Base-by-base conservation (phyloP, 2,329 filamentous ascomycete genomes). In the Penicillium expansum region DNA sequence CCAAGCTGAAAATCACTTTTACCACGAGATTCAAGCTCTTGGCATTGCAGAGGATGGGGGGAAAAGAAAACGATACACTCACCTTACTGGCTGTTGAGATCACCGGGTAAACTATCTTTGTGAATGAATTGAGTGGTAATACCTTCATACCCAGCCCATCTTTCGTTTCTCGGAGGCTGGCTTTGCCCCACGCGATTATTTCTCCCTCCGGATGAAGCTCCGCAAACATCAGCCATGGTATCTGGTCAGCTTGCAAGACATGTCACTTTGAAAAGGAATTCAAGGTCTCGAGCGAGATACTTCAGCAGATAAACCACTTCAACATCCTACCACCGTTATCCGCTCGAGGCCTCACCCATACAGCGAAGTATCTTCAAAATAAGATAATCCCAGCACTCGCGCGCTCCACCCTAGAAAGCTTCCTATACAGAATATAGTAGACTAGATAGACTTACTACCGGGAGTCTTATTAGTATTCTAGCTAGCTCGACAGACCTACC, bases 81-180 rank as follows among this genome's bases (percentile, higher is more conserved):
- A n/a, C n/a, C n/a, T n/a, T n/a, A n/a, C n/a, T n/a, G n/a, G n/a
- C n/a, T n/a, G n/a, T n/a, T n/a, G n/a, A n/a, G n/a, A n/a, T n/a
- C n/a, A n/a, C n/a, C n/a, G n/a, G n/a, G n/a, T n/a, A n/a, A n/a
- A n/a, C n/a, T n/a, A n/a, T n/a, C n/a, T n/a, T n/a, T n/a, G n/a
- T n/a, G n/a, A n/a, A n/a, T n/a, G n/a, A n/a, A n/a, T n/a, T n/a
- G n/a, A n/a, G n/a, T n/a, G n/a, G n/a, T n/a, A n/a, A n/a, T n/a
- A n/a, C n/a, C n/a, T n/a, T n/a, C n/a, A 72, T 56, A 62, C 62
- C 1, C 74, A 77, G 41, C 68, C 71, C 41, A 66, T 75, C 6
- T 71, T 74, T 29, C 65, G 73, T 2, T 65, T 78, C 5, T 63
- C 74, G 0, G 74, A 80, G 60, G 71, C 73, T 14, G 82, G 82